phyloP scores from a whole-genome alignment of 148 eudicot species.

The Chenopodium album region DNA sequence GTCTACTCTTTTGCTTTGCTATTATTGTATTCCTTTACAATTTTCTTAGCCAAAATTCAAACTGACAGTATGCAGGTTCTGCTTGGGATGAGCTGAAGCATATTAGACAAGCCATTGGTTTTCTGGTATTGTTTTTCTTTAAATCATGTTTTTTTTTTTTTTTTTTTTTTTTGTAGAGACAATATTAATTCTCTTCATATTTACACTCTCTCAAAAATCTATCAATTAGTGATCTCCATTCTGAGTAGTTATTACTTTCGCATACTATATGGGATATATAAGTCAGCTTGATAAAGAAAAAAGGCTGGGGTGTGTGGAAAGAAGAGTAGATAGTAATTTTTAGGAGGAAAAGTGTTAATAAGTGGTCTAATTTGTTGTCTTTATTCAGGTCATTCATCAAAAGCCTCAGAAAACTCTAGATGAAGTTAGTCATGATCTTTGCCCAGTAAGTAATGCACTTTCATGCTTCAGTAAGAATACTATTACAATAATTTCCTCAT shows the following conservation, averaged over 20 bases:
- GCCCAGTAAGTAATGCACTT: constrained; percentile 62
- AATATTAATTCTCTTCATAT: background rate
- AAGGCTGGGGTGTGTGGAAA: background rate
- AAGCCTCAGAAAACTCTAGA: constrained; percentile 84
- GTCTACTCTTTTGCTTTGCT: background rate
- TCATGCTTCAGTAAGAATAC: constrained; percentile 16
- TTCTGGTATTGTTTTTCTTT: constrained; percentile 54
- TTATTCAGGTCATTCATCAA: constrained; percentile 77
- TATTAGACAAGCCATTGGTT: constrained; percentile 87
- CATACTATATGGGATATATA: background rate
- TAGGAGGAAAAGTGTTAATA: background rate
- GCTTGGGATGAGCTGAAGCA: constrained; percentile 96
- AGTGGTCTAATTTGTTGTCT: constrained; percentile 15
- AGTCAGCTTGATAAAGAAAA: background rate
- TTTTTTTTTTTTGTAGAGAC: background rate
- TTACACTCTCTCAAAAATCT: background rate
- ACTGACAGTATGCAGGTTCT: constrained; percentile 69
- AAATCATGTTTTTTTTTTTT: too few relatives aligned
- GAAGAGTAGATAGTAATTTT: background rate
- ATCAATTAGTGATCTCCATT: background rate
- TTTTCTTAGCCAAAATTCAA: constrained; percentile 23
- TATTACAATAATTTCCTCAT: constrained; percentile 10
- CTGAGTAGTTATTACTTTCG: background rate
- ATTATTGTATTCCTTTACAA: background rate
- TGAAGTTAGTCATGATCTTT: constrained; percentile 89